Evolutionary conservation across 257 asterid species (phyloP), one percentile per base, ranked within the genome.

Genomic region (Petrea volubilis): DNA sequence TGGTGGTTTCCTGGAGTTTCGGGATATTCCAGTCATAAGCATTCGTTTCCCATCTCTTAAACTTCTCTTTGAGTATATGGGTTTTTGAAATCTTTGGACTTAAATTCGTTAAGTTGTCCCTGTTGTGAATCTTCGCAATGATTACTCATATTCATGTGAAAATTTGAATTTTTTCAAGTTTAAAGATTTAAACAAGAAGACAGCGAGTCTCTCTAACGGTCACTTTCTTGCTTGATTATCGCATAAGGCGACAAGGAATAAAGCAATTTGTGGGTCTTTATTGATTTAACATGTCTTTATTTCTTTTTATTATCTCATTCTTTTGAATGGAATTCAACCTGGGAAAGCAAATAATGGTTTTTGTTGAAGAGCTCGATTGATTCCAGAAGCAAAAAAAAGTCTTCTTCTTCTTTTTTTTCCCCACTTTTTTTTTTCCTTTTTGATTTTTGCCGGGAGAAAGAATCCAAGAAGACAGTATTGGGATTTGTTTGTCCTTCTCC

Each of bases 181-280:
- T 76, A 31, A 44, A 49, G 64, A 71, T 70, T 63, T 64, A 43
- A 70, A 47, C 15, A 20, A 31, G 46, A 70, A 36, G 53, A 24
- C 41, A 46, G 41, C 28, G 52, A n/a, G 60, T 29, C 53, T 69
- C 50, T 57, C 12, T 76, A 81, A 78, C 86, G 82, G 88, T 76
- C 80, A 47, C 77, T 76, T 77, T 51, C 66, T 70, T 75, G 75
- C 58, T 64, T 25, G 80, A 69, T 40, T 55, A 46, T 57, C 65
- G 72, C 53, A 60, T 74, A 13, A 56, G 52, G 64, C 36, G 58
- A 60, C 34, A 20, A 61, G 58, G 64, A 67, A 60, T 41, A 68
- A 60, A 56, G 71, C 55, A 44, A 64, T 67, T 70, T 75, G 71
- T 60, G 68, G 64, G 73, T 52, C 17, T 18, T 60, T 57, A 47